Evolutionary conservation across 305 asterid genomes (phyloP).

Genomic region (Andrographis paniculata): DNA sequence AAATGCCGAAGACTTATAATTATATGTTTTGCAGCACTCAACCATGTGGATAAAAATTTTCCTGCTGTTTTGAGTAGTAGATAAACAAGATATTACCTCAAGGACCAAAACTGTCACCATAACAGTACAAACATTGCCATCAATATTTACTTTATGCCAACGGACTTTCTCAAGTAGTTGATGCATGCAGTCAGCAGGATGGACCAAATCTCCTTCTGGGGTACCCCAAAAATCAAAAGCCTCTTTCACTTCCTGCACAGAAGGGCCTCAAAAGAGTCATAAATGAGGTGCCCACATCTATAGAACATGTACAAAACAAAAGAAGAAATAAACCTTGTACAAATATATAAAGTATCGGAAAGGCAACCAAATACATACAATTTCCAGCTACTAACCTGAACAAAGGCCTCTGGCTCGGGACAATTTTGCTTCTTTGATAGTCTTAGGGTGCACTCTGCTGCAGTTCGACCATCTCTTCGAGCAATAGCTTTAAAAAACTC

Average conservation of each 20-base stretch:
- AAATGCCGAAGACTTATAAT: too few species aligned
- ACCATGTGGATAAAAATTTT: too few species aligned
- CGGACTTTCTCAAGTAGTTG: conserved; percentile 88
- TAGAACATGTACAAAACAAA: conserved; percentile 1
- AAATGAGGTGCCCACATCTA: conserved; percentile 3
- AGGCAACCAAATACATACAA: too few species aligned
- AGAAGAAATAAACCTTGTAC: conserved; percentile 3
- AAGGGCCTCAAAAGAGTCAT: conserved; percentile 5
- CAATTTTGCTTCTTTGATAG: conserved; percentile 85
- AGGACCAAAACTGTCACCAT: conserved; percentile 93
- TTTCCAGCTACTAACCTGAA: conserved; percentile 39
- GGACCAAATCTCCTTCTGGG: conserved; percentile 81
- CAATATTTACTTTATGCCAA: conserved; percentile 79
- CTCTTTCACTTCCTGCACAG: conserved; percentile 67
- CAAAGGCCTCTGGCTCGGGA: conserved; percentile 82
- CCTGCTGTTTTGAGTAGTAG: not conserved
- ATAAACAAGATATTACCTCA: conserved; percentile 45
- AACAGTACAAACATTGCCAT: conserved; percentile 94
- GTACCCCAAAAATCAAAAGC: conserved; percentile 99
- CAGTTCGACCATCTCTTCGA: conserved; percentile 79
- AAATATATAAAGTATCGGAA: too few species aligned
- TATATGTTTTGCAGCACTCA: too few species aligned
- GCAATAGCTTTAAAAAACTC: conserved; percentile 92
- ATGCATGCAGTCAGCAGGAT: conserved; percentile 95
- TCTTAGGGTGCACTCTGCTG: conserved; percentile 64